Percentiles rank a stretch among this genome's conserved stretches.
These are phyloP conservation scores for Fomes fomentarius DNA, from an alignment of 1,284 basidiomycete species.

Conservation along the genomic window DNA sequence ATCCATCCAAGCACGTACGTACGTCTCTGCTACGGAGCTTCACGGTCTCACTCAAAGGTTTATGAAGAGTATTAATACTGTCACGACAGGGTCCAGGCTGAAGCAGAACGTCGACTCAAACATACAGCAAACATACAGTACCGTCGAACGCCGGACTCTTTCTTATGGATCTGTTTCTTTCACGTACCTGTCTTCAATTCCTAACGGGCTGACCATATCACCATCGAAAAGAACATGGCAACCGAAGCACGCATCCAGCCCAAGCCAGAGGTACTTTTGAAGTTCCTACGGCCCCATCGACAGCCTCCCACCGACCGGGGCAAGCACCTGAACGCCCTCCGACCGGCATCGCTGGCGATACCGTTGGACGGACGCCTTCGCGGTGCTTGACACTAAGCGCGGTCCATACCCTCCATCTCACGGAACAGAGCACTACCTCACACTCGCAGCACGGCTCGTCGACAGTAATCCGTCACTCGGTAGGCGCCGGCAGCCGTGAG, in stretches of 20 bases:
- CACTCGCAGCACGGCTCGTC: slow-evolving; percentile 25
- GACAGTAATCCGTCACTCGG: slow-evolving; percentile 24
- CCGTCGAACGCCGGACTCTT: too few relatives aligned
- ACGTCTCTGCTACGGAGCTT: too few relatives aligned
- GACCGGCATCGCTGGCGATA: slow-evolving; percentile 31
- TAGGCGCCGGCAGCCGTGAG: slow-evolving; percentile 13
- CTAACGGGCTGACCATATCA: too few relatives aligned
- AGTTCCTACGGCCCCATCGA: slow-evolving; percentile 25
- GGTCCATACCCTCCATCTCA: slow-evolving; percentile 10
- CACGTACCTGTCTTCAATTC: too few relatives aligned
- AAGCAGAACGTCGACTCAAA: too few relatives aligned
- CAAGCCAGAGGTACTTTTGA: not conserved
- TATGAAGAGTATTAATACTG: too few relatives aligned
- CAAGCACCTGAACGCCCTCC: slow-evolving; percentile 24
- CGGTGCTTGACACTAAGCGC: slow-evolving; percentile 23
- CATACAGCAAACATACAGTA: too few relatives aligned
- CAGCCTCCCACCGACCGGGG: slow-evolving; percentile 14
- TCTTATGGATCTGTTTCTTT: too few relatives aligned
- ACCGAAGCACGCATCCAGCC: not conserved
- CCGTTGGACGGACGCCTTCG: slow-evolving; percentile 36
- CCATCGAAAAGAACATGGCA: too few relatives aligned
- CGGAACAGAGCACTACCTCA: slow-evolving; percentile 12
- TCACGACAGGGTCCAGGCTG: too few relatives aligned
- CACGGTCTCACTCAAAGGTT: too few relatives aligned
- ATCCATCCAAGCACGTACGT: too few relatives aligned